Evolutionary conservation across 1,284 basidiomycete species (phyloP).

Genomic region (Ganoderma boninense): DNA sequence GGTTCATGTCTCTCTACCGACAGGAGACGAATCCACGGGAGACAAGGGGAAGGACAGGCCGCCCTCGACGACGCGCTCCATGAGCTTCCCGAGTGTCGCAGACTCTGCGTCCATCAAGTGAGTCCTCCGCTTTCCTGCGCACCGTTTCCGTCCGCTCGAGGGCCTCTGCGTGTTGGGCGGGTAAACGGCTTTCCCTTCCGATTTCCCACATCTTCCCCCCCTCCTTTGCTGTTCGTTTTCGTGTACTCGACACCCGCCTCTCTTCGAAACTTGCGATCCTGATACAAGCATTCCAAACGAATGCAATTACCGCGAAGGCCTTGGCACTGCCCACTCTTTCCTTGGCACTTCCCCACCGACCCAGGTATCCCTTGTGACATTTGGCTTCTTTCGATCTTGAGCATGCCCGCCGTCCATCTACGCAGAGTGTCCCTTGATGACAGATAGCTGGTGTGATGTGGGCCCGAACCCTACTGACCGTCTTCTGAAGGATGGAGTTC

Average conservation of each 20-base stretch:
- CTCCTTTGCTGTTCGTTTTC: background rate
- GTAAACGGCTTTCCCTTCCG: slow-evolving; percentile 4
- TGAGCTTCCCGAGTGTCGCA: slow-evolving; percentile 39
- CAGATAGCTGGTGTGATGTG: slow-evolving; percentile 18
- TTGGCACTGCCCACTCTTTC: background rate
- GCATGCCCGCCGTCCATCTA: slow-evolving; percentile 1
- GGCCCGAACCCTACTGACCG: slow-evolving; percentile 10
- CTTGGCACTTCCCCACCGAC: background rate
- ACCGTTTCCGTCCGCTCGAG: slow-evolving; percentile 18
- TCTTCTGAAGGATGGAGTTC: slow-evolving; percentile 71
- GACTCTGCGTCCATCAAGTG: slow-evolving; percentile 63
- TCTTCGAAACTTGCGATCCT: background rate
- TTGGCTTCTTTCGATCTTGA: background rate
- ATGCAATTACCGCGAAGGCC: background rate
- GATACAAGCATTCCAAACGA: background rate
- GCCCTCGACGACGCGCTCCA: slow-evolving; percentile 43
- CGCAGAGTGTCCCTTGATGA: slow-evolving; percentile 11
- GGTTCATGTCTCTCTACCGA: slow-evolving; percentile 54
- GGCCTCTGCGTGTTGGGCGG: background rate
- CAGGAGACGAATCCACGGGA: slow-evolving; percentile 22
- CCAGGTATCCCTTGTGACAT: background rate
- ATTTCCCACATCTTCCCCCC: background rate
- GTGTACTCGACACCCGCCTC: background rate
- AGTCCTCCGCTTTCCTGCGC: slow-evolving; percentile 31
- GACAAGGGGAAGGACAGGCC: slow-evolving; percentile 43